A percentile compares a stretch with the other conserved stretches of the same genome.
Conservation (phyloP, 2,329 filamentous ascomycete genomes). For the Epichloe sp. region DNA sequence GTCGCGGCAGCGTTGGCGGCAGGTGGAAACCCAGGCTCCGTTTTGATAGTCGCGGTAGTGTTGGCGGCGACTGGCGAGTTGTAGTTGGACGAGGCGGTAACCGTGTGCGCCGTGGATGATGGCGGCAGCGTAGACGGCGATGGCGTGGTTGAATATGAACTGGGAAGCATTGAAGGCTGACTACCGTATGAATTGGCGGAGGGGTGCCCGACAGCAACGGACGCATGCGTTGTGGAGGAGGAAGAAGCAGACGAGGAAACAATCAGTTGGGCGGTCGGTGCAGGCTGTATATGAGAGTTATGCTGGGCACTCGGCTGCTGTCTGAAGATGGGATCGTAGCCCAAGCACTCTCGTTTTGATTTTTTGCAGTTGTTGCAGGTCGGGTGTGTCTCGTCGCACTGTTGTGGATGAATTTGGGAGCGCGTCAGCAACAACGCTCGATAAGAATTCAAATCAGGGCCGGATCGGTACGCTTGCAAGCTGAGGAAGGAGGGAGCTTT, state of each 20-base stretch:
- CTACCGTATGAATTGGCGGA: constrained; percentile 29
- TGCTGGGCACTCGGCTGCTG: constrained; percentile 60
- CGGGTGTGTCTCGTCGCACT: constrained; percentile 96
- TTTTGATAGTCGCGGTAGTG: constrained; percentile 30
- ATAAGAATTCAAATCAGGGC: neutral
- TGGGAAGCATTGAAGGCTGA: constrained; percentile 31
- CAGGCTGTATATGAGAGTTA: constrained; percentile 38
- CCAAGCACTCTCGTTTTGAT: constrained; percentile 74
- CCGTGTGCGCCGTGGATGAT: constrained; percentile 9
- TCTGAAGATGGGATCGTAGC: constrained; percentile 82
- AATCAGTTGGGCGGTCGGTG: constrained; percentile 19
- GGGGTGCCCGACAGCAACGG: constrained; percentile 13
- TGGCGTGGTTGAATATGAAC: constrained; percentile 23
- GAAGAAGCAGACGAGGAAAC: constrained; percentile 19
- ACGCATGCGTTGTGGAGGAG: constrained; percentile 10
- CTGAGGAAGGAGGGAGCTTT: neutral
- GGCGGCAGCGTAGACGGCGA: constrained; percentile 20
- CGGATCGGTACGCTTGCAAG: neutral
- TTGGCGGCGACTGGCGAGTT: constrained; percentile 28
- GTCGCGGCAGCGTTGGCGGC: constrained; percentile 33
- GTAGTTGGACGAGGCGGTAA: constrained; percentile 18
- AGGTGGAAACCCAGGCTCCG: constrained; percentile 24
- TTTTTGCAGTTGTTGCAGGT: constrained; percentile 87
- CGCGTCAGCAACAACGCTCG: constrained; percentile 6
- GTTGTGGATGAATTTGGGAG: neutral